Evolutionary conservation across 1,139 yeast genomes (phyloP).

Genomic region (Suhomyces atakaporum): DNA sequence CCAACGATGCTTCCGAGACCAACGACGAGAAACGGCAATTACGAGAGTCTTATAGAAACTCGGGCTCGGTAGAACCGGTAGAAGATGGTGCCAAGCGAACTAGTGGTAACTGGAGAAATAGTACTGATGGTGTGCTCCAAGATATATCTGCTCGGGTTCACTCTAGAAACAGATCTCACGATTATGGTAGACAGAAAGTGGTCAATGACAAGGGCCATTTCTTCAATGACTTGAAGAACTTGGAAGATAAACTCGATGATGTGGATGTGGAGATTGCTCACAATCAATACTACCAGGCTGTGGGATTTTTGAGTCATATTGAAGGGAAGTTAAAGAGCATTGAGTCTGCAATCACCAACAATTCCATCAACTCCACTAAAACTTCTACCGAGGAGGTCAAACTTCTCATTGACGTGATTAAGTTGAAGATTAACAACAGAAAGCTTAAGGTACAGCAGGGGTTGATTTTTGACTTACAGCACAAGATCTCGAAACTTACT

Average conservation of each 20-base stretch:
- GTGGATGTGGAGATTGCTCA: conserved; percentile 68
- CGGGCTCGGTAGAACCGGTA: conserved; percentile 29
- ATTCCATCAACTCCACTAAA: conserved; percentile 9
- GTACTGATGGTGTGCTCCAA: conserved; percentile 47
- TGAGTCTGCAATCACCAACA: conserved; percentile 18
- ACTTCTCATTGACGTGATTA: conserved; percentile 40
- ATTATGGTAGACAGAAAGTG: conserved; percentile 27
- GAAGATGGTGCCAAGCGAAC: conserved; percentile 33
- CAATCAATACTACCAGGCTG: conserved; percentile 56
- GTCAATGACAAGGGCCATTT: conserved; percentile 29
- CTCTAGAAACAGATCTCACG: conserved; percentile 54
- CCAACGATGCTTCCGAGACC: conserved; percentile 11
- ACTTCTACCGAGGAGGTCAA: conserved; percentile 33
- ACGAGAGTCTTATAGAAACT: conserved; percentile 43
- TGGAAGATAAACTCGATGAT: conserved; percentile 66
- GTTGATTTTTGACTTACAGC: conserved; percentile 40
- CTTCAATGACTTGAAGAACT: conserved; percentile 48
- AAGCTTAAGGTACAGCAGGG: conserved; percentile 40
- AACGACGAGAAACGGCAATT: conserved; percentile 44
- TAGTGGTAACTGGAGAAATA: conserved; percentile 34
- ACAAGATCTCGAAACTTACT: conserved; percentile 35
- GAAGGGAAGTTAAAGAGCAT: conserved; percentile 33
- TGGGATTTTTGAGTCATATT: conserved; percentile 49
- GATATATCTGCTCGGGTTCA: conserved; percentile 59
- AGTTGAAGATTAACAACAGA: conserved; percentile 41